These are phyloP conservation scores for Gonapodya prolifera DNA, from an alignment of 192 early-diverging fungal genomes.

Conservation along the genomic window DNA sequence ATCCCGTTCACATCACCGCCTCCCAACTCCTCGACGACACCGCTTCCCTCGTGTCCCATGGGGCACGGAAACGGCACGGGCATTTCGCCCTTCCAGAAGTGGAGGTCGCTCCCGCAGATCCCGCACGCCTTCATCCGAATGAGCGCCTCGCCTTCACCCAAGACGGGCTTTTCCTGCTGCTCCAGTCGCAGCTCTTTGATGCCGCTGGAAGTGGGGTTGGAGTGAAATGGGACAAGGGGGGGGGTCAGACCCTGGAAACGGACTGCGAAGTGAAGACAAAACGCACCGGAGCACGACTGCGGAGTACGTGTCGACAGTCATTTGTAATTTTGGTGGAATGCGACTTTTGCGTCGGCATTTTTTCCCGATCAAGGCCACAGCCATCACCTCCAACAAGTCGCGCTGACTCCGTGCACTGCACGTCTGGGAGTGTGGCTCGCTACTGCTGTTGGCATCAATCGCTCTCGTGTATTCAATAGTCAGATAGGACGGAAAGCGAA, in stretches of 20 bases:
- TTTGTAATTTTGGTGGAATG: not conserved
- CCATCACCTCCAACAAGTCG: too few species aligned
- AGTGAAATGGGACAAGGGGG: too few species aligned
- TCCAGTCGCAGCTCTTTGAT: not conserved
- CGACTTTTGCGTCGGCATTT: not conserved
- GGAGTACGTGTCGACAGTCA: not conserved
- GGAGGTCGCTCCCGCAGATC: conserved; percentile 1
- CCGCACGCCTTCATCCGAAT: not conserved
- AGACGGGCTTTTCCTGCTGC: not conserved
- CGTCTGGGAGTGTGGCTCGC: too few species aligned
- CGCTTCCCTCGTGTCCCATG: conserved; percentile 4
- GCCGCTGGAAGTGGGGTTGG: not conserved
- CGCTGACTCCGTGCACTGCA: too few species aligned
- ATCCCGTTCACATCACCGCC: not conserved
- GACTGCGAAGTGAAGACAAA: not conserved
- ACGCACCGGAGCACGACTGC: not conserved
- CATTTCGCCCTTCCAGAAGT: conserved; percentile 7
- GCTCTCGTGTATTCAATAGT: too few species aligned
- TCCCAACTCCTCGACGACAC: not conserved
- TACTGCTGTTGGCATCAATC: too few species aligned
- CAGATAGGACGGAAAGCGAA: too few species aligned
- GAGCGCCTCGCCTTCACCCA: not conserved
- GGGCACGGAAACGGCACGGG: not conserved
- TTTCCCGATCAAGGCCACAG: not conserved
- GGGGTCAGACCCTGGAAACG: not conserved